Evolutionary conservation across 192 early-diverging fungal genomes (phyloP), one percentile per base, ranked within the genome.

Genomic region (Backusella westeae): DNA sequence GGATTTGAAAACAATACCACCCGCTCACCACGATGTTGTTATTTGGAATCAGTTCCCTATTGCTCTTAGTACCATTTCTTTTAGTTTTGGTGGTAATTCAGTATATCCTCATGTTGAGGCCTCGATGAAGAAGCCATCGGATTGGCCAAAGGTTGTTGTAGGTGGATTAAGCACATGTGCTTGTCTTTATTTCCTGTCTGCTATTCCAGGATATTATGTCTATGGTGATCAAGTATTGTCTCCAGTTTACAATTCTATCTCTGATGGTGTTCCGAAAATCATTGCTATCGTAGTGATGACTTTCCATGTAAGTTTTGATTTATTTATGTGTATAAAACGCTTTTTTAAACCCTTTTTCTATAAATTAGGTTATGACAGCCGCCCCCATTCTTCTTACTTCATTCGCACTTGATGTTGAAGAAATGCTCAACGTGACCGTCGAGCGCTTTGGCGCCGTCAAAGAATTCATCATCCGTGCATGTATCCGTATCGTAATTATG

Each of bases 81-180:
- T 96, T 82, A 91, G 90, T 78, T 96, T 76, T 39, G 80, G 80
- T 74, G 94, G 94, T 52, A 93, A 94, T 67, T 92, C 89, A 7
- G 90, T 93, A 10, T 95, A 95, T 80, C 92, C 94, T 34, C 91
- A 95, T 67, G 91, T 96, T 52, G 93, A 96, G 76, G 87, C 86
- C n/a, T 89, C 91, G 49, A 94, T 96, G 95, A 82, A 83, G 56
- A 85, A 89, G 34, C 93, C 93, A 10, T 39, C 79, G 12, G 75
- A 91, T 71, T 96, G 93, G 83, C 87, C 87, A 59, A 87, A 85
- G 76, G 93, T 94, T 19, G 80, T 94, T 49, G 85, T 85, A 34
- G 82, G 86, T 19, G 83, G 89, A 71, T 84, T 95, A 75, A 71
- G 76, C 6, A 88, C 92, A 7, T 94, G 94, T 69, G 89, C 89